phyloP scores from a whole-genome alignment of 1,139 yeast species.

The Dujonia santamariae region DNA sequence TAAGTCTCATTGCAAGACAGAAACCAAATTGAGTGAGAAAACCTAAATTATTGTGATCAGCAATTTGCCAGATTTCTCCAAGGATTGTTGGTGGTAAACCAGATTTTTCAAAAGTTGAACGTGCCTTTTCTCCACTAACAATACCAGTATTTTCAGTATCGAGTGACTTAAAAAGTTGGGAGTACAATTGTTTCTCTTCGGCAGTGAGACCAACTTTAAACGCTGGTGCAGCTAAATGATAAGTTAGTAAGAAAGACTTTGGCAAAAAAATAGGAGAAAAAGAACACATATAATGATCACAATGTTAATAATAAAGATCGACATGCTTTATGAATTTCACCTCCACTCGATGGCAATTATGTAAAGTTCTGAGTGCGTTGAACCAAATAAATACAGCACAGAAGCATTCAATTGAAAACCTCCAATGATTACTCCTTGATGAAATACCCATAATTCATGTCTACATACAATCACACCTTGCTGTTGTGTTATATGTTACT shows the following conservation, averaged over 20 bases:
- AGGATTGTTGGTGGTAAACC: conserved; percentile 75
- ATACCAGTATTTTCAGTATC: conserved; percentile 80
- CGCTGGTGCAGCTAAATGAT: conserved; percentile 23
- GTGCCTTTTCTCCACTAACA: conserved; percentile 89
- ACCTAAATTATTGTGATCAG: conserved; percentile 84
- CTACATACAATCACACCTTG: too few species aligned
- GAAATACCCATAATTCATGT: too few species aligned
- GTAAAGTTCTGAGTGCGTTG: too few species aligned
- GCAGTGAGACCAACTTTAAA: conserved; percentile 58
- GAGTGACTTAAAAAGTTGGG: conserved; percentile 71
- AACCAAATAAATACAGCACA: too few species aligned
- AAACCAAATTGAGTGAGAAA: conserved; percentile 81
- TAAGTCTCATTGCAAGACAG: conserved; percentile 80
- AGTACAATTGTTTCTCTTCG: conserved; percentile 75
- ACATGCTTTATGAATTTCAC: too few species aligned
- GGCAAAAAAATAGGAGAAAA: too few species aligned
- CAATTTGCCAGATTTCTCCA: conserved; percentile 93
- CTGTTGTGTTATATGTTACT: too few species aligned
- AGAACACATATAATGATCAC: too few species aligned
- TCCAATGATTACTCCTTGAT: too few species aligned
- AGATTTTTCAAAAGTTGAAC: conserved; percentile 79
- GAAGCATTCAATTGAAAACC: too few species aligned
- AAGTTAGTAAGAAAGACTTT: conserved; percentile 7
- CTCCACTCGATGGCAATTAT: too few species aligned
- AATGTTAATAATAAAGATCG: too few species aligned